A percentile compares a stretch with the other conserved stretches of the same genome.
Conservation (phyloP, 371 early-diverging fungal species). For the Caulochytrium protostelioides region DNA sequence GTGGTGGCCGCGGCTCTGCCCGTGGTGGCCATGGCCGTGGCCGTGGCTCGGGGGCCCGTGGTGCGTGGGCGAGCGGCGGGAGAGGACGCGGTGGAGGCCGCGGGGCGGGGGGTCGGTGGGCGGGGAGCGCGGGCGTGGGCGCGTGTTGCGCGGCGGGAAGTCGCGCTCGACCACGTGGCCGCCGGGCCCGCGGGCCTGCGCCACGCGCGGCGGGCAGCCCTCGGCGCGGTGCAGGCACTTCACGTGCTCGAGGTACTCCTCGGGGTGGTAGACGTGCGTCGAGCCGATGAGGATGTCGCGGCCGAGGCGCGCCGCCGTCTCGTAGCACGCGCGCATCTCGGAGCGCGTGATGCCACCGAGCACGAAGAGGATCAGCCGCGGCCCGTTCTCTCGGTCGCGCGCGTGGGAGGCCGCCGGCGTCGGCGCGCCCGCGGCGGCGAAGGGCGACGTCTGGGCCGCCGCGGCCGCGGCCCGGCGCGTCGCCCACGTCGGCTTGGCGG, state of each 20-base stretch:
- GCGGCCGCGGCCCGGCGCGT: conserved; percentile 1
- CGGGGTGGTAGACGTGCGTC: conserved; percentile 55
- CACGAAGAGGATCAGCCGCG: conserved; percentile 53
- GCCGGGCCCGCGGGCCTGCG: no score
- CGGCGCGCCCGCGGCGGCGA: neutral
- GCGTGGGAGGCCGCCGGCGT: neutral
- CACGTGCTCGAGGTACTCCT: conserved; percentile 38
- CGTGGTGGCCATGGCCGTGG: no score
- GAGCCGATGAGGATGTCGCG: conserved; percentile 65
- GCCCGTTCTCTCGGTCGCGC: conserved; percentile 13
- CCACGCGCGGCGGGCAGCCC: no score
- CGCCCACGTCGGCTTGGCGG: conserved; percentile 17
- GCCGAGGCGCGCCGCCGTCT: conserved; percentile 40
- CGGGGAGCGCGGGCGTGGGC: no score
- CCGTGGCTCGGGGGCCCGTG: no score
- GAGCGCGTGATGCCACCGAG: conserved; percentile 82
- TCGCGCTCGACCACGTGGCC: no score
- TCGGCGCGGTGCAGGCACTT: conserved; percentile 13
- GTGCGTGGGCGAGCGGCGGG: no score
- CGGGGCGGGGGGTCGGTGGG: no score
- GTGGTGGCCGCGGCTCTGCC: no score
- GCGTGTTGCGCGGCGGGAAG: no score
- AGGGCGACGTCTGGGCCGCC: conserved; percentile 3
- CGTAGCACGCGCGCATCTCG: conserved; percentile 70
- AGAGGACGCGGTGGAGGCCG: no score